Evolutionary conservation across 2,329 filamentous ascomycete species (phyloP).

Genomic region (Chaetomium sp.): DNA sequence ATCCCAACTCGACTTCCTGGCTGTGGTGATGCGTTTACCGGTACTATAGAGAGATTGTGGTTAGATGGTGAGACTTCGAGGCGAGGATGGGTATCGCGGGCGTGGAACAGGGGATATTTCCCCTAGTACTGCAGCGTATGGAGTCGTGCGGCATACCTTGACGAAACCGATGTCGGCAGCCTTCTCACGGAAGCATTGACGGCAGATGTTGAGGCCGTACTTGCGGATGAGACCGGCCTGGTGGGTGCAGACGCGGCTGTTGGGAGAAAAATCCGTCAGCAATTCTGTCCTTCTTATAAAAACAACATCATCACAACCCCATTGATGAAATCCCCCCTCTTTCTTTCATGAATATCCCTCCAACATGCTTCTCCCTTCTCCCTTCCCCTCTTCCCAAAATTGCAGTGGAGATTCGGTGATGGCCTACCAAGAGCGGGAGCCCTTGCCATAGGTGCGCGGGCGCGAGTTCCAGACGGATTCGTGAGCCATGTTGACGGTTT

Average conservation of each 20-base stretch:
- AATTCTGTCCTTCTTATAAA: constrained; percentile 12
- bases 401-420: constrained; percentile 2
- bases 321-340: too few relatives aligned
- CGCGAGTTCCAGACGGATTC: constrained; percentile 99
- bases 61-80: constrained; percentile 3
- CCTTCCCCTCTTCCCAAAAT: constrained; percentile 1
- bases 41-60: constrained; percentile 12
- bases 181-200: constrained; percentile 74
- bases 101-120: background rate
- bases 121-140: too few relatives aligned
- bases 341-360: constrained; percentile 4
- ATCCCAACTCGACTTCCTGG: background rate
- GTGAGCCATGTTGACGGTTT: constrained; percentile 56
- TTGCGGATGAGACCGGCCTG: constrained; percentile 99
- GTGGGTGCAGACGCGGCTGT: constrained; percentile 73
- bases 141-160: constrained; percentile 45
- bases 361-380: background rate
- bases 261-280: constrained; percentile 13
- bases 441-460: constrained; percentile 96
- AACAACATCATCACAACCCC: too few relatives aligned
- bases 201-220: constrained; percentile 90
- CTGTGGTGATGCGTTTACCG: constrained; percentile 17
- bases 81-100: background rate
- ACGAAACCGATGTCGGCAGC: constrained; percentile 65
- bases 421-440: constrained; percentile 79